A percentile compares a stretch with the other conserved stretches of the same genome.
Conservation (phyloP, 1,139 yeast genomes). For the Lodderomyces margitis region DNA sequence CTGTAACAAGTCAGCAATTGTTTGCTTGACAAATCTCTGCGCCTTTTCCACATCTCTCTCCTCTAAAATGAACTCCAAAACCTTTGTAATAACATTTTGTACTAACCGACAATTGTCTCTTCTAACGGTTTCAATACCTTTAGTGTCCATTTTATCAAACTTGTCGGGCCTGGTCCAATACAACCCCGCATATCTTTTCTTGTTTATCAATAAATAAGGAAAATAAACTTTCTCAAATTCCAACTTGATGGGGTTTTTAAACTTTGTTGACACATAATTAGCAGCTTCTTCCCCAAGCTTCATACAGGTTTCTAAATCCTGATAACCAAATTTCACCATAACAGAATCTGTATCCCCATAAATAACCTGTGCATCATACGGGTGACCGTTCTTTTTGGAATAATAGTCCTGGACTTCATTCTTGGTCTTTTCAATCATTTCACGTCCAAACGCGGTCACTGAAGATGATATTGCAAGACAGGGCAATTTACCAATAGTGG, state of each 20-base stretch:
- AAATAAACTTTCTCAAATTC: slow-evolving; percentile 97
- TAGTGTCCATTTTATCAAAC: slow-evolving; percentile 96
- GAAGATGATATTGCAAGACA: slow-evolving; percentile 96
- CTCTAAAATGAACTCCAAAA: slow-evolving; percentile 78
- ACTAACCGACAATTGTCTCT: slow-evolving; percentile 96
- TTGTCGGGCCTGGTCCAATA: slow-evolving; percentile 92
- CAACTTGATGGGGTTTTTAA: slow-evolving; percentile 82
- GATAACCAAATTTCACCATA: slow-evolving; percentile 93
- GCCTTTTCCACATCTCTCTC: slow-evolving; percentile 91
- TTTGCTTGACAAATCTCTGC: slow-evolving; percentile 75
- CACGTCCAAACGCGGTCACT: slow-evolving; percentile 93
- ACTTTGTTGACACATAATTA: slow-evolving; percentile 72
- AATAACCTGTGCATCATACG: slow-evolving; percentile 82
- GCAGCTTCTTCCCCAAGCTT: slow-evolving; percentile 94
- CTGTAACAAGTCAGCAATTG: slow-evolving; percentile 87
- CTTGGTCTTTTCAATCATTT: slow-evolving; percentile 92
- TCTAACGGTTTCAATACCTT: slow-evolving; percentile 97
- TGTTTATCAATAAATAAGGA: slow-evolving; percentile 90
- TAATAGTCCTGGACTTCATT: slow-evolving; percentile 79
- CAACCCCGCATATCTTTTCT: slow-evolving; percentile 95
- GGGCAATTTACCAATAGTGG: slow-evolving; percentile 94
- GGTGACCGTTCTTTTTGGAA: slow-evolving; percentile 74
- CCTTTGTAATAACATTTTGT: slow-evolving; percentile 91
- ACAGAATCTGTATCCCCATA: slow-evolving; percentile 99
- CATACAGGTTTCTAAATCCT: slow-evolving; percentile 86